phyloP scores from a whole-genome alignment of 306 rosid species.

The Calophaca sinica region DNA sequence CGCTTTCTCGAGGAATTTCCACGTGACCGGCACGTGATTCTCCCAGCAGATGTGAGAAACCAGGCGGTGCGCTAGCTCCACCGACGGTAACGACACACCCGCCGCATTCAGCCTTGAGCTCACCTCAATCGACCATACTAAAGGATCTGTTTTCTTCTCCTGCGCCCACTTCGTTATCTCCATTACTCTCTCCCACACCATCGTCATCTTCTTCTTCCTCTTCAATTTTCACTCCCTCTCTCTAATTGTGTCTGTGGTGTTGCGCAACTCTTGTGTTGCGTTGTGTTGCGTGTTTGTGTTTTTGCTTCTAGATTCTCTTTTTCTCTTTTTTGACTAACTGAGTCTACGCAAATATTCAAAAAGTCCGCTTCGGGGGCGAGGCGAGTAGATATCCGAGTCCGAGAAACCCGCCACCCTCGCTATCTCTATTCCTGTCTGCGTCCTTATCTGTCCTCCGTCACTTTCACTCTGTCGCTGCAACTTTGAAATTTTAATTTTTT shows the following conservation, averaged over 20 bases:
- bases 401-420: neutral
- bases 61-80: constrained; percentile 64
- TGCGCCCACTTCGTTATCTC: constrained; percentile 78
- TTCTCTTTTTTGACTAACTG: neutral
- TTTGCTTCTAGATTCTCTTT: neutral
- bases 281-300: no score
- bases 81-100: constrained; percentile 67
- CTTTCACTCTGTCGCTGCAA: neutral
- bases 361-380: constrained; percentile 14
- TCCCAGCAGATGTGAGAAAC: constrained; percentile 81
- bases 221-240: neutral
- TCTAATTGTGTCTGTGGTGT: neutral
- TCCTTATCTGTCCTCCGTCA: neutral
- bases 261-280: no score
- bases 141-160: constrained; percentile 71
- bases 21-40: constrained; percentile 70
- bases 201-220: neutral
- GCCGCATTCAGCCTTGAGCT: constrained; percentile 60
- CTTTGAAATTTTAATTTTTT: neutral
- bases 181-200: constrained; percentile 64
- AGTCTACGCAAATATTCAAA: neutral
- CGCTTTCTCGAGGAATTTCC: constrained; percentile 85
- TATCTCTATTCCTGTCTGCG: no score
- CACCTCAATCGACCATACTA: constrained; percentile 70
- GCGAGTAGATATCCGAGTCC: neutral